Base-by-base conservation (phyloP, 2,329 filamentous ascomycete genomes). In the Paradendryphiella salina region DNA sequence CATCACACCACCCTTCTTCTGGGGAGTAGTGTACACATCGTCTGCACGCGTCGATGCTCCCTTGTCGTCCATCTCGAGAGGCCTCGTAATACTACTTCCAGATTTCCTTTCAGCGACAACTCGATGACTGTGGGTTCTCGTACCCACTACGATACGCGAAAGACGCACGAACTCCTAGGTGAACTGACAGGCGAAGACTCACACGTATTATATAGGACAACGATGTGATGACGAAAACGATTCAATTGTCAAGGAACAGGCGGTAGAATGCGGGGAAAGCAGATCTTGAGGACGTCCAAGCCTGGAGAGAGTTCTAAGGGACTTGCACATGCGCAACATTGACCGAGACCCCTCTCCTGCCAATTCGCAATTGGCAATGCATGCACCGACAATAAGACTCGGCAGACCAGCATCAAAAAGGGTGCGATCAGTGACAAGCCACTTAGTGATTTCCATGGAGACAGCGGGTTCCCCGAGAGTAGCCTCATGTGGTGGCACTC, bases 261-360 rank as follows among this genome's bases (percentile, higher is more conserved):
- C 44, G 50, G 55, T 56, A 56, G 47, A 42, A 39, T 64, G 66
- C 63, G 66, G 69, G 68, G 67, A 64, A 64, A 54, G 41, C 54
- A 60, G 47, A 52, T 60, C 57, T 59, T 52, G 52, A 55, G 53
- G 43, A 50, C 42, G 50, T 46, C 21, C 31, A 34, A 29, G 32
- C 29, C 38, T 51, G 46, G 50, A 46, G 52, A 63, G 46, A 41
- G 45, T 37, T 49, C 51, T 50, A 53, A 34, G 46, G 57, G 56
- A 52, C 43, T 54, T 57, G 62, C 64, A 68, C 61, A 66, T 69
- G 67, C 64, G 57, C 60, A 52, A 28, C 37, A 42, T 35, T 36
- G 42, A 52, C 35, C 48, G 41, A 45, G 43, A 57, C 53, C 48
- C 48, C 43, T 57, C 44, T 43, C 48, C 38, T 53, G 49, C 56